Evolutionary conservation across 805 yeast genomes (phyloP), one percentile per base, ranked within the genome.

Genomic region (Saccharomyces kudriavzevii): DNA sequence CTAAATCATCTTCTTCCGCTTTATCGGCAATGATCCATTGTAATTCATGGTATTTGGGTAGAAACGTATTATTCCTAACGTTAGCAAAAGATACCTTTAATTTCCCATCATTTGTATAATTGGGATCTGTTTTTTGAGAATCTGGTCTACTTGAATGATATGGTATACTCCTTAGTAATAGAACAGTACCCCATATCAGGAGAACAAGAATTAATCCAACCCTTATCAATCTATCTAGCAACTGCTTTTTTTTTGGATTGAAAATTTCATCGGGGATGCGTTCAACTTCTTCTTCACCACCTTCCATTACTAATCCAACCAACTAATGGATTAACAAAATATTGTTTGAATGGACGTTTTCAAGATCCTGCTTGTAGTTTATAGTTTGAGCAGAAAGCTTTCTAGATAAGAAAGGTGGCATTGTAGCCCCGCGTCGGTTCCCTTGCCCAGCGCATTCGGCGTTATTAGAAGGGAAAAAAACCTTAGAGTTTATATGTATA

Each of bases 11-110:
- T 11, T 59, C 57, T 9, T 70, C 62, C 0, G 85, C 78, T 25
- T 74, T 74, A 1, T 81, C 80, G 22, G 73, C 72, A 10, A 66
- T 62, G 47, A 88, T 79, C 96, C 96, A 89, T 66, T 86, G 92
- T 30, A 89, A 73, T 8, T 77, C 67, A 56, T 80, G 78, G 49
- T 62, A 68, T 14, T 71, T 68, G 0, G 94, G 85, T 0, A 64
- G 56, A 60, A 86, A 86, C 2, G 78, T 74, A 1, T 82, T 82
- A 50, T 79, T 78, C 58, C 92, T 76, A 2, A 76, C 70, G 45
- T 73, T 71, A 1, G 72, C 70, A 50, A 82, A 76, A 0, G 74
- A 64, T 8, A 79, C 64, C 40, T 66, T 63, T 40, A 60, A 48
- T 4, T 48, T 50, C 1, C 67, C 68, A 52, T 62, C 59, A 2